Conservation (phyloP, 805 yeast genomes). For the Grigorovia humatica region DNA sequence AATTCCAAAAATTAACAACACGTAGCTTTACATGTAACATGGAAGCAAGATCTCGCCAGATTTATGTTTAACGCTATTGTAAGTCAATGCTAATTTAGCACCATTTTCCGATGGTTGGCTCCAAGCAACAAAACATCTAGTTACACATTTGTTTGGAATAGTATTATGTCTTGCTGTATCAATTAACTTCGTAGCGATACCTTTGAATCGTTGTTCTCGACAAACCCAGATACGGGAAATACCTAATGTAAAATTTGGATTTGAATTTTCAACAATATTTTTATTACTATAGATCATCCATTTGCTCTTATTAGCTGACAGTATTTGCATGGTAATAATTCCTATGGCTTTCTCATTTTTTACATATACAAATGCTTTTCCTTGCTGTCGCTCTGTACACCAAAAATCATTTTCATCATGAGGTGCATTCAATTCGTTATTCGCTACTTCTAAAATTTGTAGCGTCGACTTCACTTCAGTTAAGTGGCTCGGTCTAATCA, state of each 20-base stretch:
- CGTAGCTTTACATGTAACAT: constrained; percentile 16
- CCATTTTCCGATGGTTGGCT: constrained; percentile 67
- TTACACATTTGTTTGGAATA: constrained; percentile 40
- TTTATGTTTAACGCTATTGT: constrained; percentile 44
- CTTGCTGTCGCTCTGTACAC: constrained; percentile 22
- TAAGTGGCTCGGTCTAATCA: constrained; percentile 24
- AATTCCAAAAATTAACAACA: neutral
- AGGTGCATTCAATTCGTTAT: constrained; percentile 53
- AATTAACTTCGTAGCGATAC: constrained; percentile 40
- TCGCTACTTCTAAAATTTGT: constrained; percentile 42
- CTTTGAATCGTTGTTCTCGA: constrained; percentile 35
- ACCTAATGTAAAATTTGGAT: constrained; percentile 34
- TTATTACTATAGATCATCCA: constrained; percentile 55
- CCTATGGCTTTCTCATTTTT: constrained; percentile 42
- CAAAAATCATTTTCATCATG: constrained; percentile 34
- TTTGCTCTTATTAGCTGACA: constrained; percentile 32
- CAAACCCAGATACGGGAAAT: constrained; percentile 42
- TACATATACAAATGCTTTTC: constrained; percentile 42
- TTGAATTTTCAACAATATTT: constrained; percentile 37
- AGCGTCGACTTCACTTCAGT: constrained; percentile 29
- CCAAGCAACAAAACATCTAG: constrained; percentile 45
- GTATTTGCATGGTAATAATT: constrained; percentile 40
- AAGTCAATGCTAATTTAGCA: constrained; percentile 43
- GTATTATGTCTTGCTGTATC: constrained; percentile 34
- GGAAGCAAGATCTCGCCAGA: constrained; percentile 27